Evolutionary conservation across 495 filamentous ascomycete species (phyloP), one percentile per base, ranked within the genome.

Genomic region (Penicillium ucsense): DNA sequence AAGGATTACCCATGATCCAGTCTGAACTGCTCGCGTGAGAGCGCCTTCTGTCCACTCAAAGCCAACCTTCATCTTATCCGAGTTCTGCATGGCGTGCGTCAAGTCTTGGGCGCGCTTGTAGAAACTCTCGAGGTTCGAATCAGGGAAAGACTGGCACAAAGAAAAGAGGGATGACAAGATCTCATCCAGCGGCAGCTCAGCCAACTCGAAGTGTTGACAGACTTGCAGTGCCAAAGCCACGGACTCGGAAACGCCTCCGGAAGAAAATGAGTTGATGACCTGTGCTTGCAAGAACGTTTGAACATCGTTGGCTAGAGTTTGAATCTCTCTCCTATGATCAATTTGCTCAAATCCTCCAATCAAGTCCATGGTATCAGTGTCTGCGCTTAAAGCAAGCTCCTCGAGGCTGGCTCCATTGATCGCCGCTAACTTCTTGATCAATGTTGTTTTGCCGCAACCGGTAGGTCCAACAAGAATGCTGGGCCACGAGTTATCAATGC

Each of bases 11-110:
- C 94, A 99, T 38, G 86, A 71, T 30, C 94, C 94, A 55, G 83
- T 74, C 56, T 91, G 79, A 6, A 97, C 71, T 41, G 94, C 91
- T 50, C 87, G 79, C 20, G 96, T 83, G 31, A 99, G 80, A 46
- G 90, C 76, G 38, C 94, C 91, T 60, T 97, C 94, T 3, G 92
- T 79, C 94, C 94, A 99, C 60, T 95, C 87, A 62, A 99, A 99
- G 3, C 82, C 84, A 47, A 89, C 88, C 48, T 71, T 76, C 49
- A 74, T 70, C 35, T 60, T 65, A 30, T 86, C 78, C 20, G 83
- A 65, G 4, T 64, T 62, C 32, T 73, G 52, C 20, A 74, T 64
- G 3, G 66, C 59, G 35, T 68, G 51, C 28, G 74, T 62, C 43
- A 83, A 48, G 11, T 49, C 57, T 40, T 62, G 64, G 34, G 66